phyloP scores from a whole-genome alignment of 83 land plant species.

The Picea abies region DNA sequence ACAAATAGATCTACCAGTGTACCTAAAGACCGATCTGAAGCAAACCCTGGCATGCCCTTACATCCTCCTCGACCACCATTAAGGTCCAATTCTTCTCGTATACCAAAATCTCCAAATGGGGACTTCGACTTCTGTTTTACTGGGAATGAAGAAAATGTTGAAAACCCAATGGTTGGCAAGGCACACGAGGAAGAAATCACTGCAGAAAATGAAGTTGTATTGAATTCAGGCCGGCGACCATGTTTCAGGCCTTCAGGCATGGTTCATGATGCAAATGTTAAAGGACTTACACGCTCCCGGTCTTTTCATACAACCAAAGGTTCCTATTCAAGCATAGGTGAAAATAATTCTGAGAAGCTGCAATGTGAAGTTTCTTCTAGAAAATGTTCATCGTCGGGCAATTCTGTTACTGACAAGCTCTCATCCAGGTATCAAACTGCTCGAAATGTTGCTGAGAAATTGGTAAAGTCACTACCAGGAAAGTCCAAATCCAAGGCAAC shows the following conservation, averaged over 20 bases:
- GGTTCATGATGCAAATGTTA: neutral
- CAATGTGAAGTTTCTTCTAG: neutral
- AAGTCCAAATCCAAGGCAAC: conserved; percentile 13
- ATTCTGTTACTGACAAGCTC: conserved; percentile 4
- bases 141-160: conserved; percentile 12
- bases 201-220: neutral
- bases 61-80: neutral
- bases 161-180: neutral
- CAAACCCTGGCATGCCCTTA: neutral
- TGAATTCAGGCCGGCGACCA: conserved; percentile 3
- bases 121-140: neutral
- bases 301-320: neutral
- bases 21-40: conserved; percentile 7
- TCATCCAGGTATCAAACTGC: conserved; percentile 17
- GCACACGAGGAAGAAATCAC: neutral
- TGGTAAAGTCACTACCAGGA: conserved; percentile 6
- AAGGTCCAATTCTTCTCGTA: neutral
- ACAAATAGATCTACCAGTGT: conserved; percentile 12
- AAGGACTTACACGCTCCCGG: neutral
- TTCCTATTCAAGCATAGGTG: neutral
- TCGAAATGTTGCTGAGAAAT: conserved; percentile 15
- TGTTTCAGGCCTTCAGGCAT: neutral
- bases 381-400: neutral
- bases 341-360: neutral
- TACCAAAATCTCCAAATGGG: neutral